Evolutionary conservation across 805 yeast species (phyloP).

Genomic region (Candida parachauliodes): DNA sequence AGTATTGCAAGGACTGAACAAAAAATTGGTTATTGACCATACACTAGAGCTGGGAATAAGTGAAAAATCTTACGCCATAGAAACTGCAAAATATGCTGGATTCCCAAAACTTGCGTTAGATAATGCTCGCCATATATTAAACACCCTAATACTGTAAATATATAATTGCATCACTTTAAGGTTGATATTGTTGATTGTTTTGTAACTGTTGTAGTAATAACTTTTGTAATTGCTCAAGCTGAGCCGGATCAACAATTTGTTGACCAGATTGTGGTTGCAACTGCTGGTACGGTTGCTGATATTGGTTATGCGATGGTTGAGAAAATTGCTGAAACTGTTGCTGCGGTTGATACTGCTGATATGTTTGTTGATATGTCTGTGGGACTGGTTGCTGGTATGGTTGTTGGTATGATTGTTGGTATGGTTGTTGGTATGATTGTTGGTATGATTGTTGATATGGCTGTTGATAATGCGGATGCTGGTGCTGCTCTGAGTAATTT

Average conservation of each 20-base stretch:
- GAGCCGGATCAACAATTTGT: constrained; percentile 10
- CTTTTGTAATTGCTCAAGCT: constrained; percentile 9
- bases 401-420: constrained; percentile 9
- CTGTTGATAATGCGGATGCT: constrained; percentile 7
- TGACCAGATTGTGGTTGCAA: constrained; percentile 10
- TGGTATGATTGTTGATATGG: constrained; percentile 8
- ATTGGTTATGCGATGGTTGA: constrained; percentile 1
- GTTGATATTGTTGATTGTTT: constrained; percentile 17
- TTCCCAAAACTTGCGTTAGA: constrained; percentile 60
- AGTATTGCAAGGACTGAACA: constrained; percentile 16
- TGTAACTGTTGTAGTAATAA: constrained; percentile 13
- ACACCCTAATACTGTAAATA: constrained; percentile 5
- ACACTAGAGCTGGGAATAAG: constrained; percentile 64
- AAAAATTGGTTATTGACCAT: constrained; percentile 48
- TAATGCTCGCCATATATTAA: constrained; percentile 41
- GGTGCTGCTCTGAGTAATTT: constrained; percentile 4
- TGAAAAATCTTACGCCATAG: constrained; percentile 69
- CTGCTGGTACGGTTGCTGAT: constrained; percentile 1
- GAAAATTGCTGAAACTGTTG: constrained; percentile 10
- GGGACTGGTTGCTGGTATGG: constrained; percentile 8
- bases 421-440: constrained; percentile 9
- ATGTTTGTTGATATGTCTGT: constrained; percentile 11
- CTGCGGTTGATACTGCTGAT: constrained; percentile 22
- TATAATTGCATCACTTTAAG: constrained; percentile 4
- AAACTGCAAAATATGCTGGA: constrained; percentile 76